Conservation (phyloP, 1,139 yeast species). For the Scheffersomyces insectosa region DNA sequence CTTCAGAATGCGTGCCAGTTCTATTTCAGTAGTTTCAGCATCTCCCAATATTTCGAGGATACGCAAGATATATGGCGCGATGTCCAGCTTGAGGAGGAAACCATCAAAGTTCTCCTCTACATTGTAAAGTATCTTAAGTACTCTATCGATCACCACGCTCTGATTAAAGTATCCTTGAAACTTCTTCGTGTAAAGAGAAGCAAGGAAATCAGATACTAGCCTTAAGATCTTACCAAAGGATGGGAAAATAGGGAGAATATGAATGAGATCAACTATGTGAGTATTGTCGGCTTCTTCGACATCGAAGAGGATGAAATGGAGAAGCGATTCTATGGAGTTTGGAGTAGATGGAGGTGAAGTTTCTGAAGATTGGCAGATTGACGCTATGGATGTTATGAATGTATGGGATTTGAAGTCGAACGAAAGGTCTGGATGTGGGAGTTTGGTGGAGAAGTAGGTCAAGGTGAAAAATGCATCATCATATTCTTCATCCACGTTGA, state of each 20-base stretch:
- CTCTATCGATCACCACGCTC: slow-evolving; percentile 13
- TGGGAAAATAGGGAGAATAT: slow-evolving; percentile 66
- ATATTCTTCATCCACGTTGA: too few species aligned
- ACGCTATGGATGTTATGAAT: slow-evolving; percentile 15
- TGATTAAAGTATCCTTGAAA: slow-evolving; percentile 23
- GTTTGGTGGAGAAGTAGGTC: slow-evolving; percentile 31
- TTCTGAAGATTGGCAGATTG: slow-evolving; percentile 10
- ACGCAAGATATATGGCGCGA: slow-evolving; percentile 40
- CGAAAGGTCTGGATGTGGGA: slow-evolving; percentile 67
- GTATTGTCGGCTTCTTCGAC: slow-evolving; percentile 24
- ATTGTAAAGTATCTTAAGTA: slow-evolving; percentile 26
- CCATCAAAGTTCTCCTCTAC: slow-evolving; percentile 40
- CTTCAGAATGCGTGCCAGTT: slow-evolving; percentile 12
- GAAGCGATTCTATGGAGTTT: slow-evolving; percentile 60
- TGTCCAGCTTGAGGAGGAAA: slow-evolving; percentile 38
- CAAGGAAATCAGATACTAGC: slow-evolving; percentile 27
- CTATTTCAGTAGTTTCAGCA: slow-evolving; percentile 2
- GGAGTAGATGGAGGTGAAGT: slow-evolving; percentile 4
- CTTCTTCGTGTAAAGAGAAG: slow-evolving; percentile 20
- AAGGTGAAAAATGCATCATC: slow-evolving; percentile 6
- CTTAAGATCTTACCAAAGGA: slow-evolving; percentile 55
- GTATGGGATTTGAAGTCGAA: slow-evolving; percentile 48
- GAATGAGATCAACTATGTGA: slow-evolving; percentile 47
- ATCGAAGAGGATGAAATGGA: slow-evolving; percentile 68
- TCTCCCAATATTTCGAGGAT: slow-evolving; percentile 31